Conservation (phyloP, 1,139 yeast genomes). For the Yamadazyma dendronema region DNA sequence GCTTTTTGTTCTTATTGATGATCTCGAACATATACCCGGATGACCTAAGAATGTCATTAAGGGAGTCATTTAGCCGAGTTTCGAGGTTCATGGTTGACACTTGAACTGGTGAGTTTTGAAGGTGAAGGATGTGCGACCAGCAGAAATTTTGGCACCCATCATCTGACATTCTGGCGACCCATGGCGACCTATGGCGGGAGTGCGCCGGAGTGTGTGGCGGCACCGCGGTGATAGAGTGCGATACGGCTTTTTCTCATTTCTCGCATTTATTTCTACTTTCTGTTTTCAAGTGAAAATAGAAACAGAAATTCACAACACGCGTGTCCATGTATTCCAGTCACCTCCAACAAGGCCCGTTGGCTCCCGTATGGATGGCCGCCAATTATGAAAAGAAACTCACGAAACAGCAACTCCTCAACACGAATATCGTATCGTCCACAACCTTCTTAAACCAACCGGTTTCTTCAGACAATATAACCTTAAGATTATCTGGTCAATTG, state of each 20-base stretch:
- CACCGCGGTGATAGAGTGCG: too few species aligned
- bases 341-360: constrained; percentile 32
- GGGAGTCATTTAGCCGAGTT: constrained; percentile 37
- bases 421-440: constrained; percentile 65
- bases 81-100: constrained; percentile 44
- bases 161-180: too few species aligned
- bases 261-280: too few species aligned
- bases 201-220: too few species aligned
- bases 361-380: constrained; percentile 93
- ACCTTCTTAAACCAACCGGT: constrained; percentile 16
- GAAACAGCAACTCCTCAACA: constrained; percentile 69
- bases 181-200: too few species aligned
- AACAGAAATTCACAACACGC: too few species aligned
- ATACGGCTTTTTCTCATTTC: too few species aligned
- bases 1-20: constrained; percentile 41
- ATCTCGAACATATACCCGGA: constrained; percentile 47
- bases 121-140: background rate
- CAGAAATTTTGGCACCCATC: background rate
- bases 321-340: too few species aligned
- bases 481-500: constrained; percentile 85
- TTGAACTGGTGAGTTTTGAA: too few species aligned
- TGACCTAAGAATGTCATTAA: constrained; percentile 42
- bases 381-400: constrained; percentile 80
- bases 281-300: too few species aligned
- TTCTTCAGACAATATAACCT: constrained; percentile 49